Percentiles rank a stretch among this genome's conserved stretches.
Conservation (phyloP, 805 yeast genomes). For the Grigorovia transvaalensis region DNA sequence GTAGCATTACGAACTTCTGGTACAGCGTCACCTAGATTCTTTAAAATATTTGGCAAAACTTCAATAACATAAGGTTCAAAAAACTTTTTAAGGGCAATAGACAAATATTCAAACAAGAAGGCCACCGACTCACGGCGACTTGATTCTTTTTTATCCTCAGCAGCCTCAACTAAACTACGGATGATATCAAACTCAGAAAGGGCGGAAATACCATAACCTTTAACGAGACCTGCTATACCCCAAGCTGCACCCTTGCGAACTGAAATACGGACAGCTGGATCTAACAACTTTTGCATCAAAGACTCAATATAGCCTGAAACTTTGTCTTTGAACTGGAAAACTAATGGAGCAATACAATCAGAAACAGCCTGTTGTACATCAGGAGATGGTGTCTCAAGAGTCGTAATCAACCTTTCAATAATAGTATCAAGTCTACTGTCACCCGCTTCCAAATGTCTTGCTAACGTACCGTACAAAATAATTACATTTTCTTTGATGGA, state of each 20-base stretch:
- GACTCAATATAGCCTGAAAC: conserved; percentile 46
- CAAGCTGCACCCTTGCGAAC: conserved; percentile 90
- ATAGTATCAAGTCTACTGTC: conserved; percentile 61
- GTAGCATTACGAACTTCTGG: conserved; percentile 87
- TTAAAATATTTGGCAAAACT: conserved; percentile 68
- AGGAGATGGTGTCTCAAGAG: conserved; percentile 81
- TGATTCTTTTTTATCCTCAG: conserved; percentile 75
- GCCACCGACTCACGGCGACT: conserved; percentile 79
- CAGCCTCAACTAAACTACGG: conserved; percentile 64
- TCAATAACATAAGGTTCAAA: conserved; percentile 95
- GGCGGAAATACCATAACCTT: conserved; percentile 78
- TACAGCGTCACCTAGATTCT: conserved; percentile 73
- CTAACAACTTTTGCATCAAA: conserved; percentile 51
- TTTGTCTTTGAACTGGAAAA: conserved; percentile 41
- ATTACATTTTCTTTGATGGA: conserved; percentile 70
- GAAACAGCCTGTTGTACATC: conserved; percentile 84
- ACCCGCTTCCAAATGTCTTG: conserved; percentile 60
- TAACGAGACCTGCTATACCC: conserved; percentile 88
- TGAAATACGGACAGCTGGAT: conserved; percentile 30
- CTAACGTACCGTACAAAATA: conserved; percentile 82
- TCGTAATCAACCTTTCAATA: conserved; percentile 56
- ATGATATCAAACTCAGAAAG: conserved; percentile 68
- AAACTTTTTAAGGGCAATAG: conserved; percentile 58
- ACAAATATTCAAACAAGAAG: conserved; percentile 73
- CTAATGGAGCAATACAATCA: conserved; percentile 77